Evolutionary conservation across 1,284 basidiomycete genomes (phyloP).

Genomic region (Ganoderma meredithae): DNA sequence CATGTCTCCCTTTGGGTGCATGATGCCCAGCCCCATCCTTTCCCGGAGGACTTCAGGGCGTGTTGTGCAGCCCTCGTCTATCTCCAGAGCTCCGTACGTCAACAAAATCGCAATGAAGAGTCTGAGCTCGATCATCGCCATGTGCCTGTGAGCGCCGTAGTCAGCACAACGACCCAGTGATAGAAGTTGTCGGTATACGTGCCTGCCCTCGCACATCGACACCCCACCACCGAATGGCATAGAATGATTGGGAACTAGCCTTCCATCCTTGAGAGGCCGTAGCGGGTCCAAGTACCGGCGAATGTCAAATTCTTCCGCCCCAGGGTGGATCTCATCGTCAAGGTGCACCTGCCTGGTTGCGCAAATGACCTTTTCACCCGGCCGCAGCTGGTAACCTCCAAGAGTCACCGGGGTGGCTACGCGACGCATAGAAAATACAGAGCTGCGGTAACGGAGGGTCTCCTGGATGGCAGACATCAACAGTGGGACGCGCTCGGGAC

Average conservation of each 20-base stretch:
- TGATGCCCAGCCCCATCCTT: conserved; percentile 28
- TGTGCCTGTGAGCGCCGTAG: conserved; percentile 22
- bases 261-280: conserved; percentile 32
- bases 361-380: conserved; percentile 39
- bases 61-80: conserved; percentile 23
- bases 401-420: conserved; percentile 35
- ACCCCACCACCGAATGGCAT: conserved; percentile 38
- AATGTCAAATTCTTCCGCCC: conserved; percentile 28
- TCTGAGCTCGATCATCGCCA: conserved; percentile 32
- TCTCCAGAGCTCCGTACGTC: conserved; percentile 24
- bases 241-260: conserved; percentile 32
- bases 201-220: conserved; percentile 39
- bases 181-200: background rate
- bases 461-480: conserved; percentile 44
- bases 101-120: conserved; percentile 28
- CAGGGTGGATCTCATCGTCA: conserved; percentile 34
- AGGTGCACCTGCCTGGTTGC: conserved; percentile 35
- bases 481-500: conserved; percentile 33
- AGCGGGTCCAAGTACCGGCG: conserved; percentile 30
- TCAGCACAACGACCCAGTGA: background rate
- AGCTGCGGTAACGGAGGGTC: conserved; percentile 42
- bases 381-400: conserved; percentile 29
- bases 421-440: conserved; percentile 40
- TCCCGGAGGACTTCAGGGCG: conserved; percentile 24
- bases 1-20: conserved; percentile 30